phyloP scores from a whole-genome alignment of 192 early-diverging fungal genomes.

The Kappamyces sp. region DNA sequence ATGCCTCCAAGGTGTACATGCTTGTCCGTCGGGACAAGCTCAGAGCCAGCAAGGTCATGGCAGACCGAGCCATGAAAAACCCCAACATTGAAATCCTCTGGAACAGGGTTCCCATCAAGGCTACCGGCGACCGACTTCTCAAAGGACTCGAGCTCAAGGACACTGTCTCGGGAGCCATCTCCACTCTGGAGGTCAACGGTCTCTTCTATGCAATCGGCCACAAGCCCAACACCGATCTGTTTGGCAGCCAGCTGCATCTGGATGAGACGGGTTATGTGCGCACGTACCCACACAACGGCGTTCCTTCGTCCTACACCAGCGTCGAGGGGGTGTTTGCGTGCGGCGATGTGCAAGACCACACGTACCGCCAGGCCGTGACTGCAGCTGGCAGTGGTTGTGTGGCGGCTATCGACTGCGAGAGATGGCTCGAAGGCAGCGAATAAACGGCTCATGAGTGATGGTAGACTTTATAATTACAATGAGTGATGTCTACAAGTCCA shows the following conservation, averaged over 20 bases:
- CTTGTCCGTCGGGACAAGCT: constrained; percentile 92
- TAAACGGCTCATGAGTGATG: too few relatives aligned
- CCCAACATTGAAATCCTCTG: constrained; percentile 91
- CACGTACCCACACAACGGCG: constrained; percentile 56
- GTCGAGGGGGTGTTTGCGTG: constrained; percentile 93
- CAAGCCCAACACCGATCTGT: constrained; percentile 63
- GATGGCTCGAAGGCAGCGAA: constrained; percentile 69
- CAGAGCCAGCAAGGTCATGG: constrained; percentile 97
- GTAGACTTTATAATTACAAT: too few relatives aligned
- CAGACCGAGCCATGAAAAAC: constrained; percentile 71
- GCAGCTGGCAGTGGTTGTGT: constrained; percentile 85
- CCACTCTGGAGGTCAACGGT: constrained; percentile 73
- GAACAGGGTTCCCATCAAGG: constrained; percentile 79
- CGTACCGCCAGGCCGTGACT: constrained; percentile 95
- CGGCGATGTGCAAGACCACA: constrained; percentile 96
- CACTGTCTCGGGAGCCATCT: constrained; percentile 63
- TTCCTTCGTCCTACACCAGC: constrained; percentile 71
- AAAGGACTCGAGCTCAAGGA: constrained; percentile 67
- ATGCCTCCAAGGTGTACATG: constrained; percentile 90
- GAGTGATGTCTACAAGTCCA: too few relatives aligned
- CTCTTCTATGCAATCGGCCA: constrained; percentile 99
- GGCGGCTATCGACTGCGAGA: constrained; percentile 94
- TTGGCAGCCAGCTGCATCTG: constrained; percentile 57
- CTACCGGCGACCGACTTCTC: constrained; percentile 81
- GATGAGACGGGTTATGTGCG: constrained; percentile 89